These are phyloP conservation scores for Allomyces javanicus DNA, from an alignment of 192 early-diverging fungal genomes.

Conservation along the genomic window DNA sequence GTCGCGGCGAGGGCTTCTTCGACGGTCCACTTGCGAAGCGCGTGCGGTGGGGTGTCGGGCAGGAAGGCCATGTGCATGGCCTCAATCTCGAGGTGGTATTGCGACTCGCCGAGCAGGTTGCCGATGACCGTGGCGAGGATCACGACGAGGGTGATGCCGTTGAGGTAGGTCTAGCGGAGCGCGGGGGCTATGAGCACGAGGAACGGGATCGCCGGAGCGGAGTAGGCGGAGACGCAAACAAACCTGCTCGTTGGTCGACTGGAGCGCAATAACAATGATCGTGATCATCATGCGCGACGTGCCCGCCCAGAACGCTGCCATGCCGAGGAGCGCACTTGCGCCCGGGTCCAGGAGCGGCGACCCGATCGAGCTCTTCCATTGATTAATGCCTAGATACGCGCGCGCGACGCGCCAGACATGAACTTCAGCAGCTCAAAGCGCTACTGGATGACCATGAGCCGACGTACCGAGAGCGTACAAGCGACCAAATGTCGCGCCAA, in stretches of 20 bases:
- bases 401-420: no score
- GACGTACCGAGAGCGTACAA: not conserved
- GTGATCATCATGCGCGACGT: constrained; percentile 1
- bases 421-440: no score
- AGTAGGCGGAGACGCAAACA: no score
- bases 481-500: not conserved
- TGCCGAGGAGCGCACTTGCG: not conserved
- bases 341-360: not conserved
- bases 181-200: no score
- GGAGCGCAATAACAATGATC: not conserved
- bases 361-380: not conserved
- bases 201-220: no score
- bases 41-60: not conserved
- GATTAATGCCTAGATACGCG: no score
- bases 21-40: not conserved
- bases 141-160: not conserved
- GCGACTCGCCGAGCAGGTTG: not conserved
- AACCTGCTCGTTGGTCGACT: not conserved
- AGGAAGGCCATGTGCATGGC: not conserved
- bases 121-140: not conserved
- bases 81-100: not conserved
- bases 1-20: not conserved
- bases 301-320: not conserved
- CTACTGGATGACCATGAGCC: no score
- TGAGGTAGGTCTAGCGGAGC: not conserved